Evolutionary conservation across 2,329 filamentous ascomycete species (phyloP).

Genomic region (Botrytis paeoniae): DNA sequence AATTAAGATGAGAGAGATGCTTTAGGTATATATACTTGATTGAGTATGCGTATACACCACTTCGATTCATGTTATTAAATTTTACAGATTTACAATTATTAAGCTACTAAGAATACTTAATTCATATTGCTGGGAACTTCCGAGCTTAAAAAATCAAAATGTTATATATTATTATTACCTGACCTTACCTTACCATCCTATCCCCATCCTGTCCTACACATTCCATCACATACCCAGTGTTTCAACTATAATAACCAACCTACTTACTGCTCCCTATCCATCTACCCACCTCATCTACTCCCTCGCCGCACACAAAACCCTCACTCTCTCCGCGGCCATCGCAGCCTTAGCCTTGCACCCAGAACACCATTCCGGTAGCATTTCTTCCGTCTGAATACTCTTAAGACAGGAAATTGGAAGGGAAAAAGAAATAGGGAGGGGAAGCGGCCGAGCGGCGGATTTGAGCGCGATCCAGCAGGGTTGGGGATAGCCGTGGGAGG

Average conservation of each 20-base stretch:
- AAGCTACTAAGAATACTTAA: not conserved
- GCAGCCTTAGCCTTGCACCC: not conserved
- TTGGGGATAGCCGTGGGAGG: not conserved
- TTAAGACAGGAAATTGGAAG: not conserved
- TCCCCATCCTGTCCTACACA: not conserved
- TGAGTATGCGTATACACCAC: not conserved
- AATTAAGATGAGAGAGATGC: constrained; percentile 30
- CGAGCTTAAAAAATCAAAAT: not conserved
- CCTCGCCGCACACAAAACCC: not conserved
- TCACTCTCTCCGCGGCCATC: not conserved
- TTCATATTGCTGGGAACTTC: not conserved
- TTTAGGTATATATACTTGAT: not conserved
- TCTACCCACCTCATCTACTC: not conserved
- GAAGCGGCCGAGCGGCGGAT: not conserved
- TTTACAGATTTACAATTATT: not conserved
- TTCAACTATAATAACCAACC: not conserved
- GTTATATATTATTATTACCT: not conserved
- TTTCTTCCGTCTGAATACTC: not conserved
- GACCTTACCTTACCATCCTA: not conserved
- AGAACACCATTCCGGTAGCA: not conserved
- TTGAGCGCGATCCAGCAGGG: not conserved
- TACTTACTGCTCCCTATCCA: no score
- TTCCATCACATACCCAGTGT: not conserved
- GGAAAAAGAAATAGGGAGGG: not conserved
- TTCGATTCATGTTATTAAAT: not conserved